Base-by-base conservation (phyloP, 441 rosid species). In the Croton setiger region DNA sequence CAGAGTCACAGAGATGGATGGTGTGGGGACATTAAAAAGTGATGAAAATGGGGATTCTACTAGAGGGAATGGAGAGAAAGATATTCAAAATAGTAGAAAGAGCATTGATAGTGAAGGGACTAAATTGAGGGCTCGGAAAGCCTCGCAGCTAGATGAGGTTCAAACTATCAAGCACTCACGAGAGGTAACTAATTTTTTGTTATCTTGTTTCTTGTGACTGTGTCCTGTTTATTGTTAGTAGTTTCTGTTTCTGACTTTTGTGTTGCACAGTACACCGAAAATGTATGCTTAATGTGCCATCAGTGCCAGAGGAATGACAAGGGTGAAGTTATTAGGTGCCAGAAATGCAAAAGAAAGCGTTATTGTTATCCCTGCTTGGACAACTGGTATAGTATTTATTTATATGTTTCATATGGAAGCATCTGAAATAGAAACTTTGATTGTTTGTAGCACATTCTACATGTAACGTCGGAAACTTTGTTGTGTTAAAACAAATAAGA, bases 251-350 rank as follows among this genome's bases (percentile, higher is more conserved):
- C 48, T 35, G 33, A 41, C n/a, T 63, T 57, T 66, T 73, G 59
- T 21, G 33, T 60, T 57, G 56, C 74, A 27, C 31, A 79, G 83
- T 72, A 62, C 23, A 72, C 60, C 6, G 70, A 51, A 13, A 75
- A 72, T 54, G 44, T 67, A 31, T 73, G 80, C 53, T 62, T 69
- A 48, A 85, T 74, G 82, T 93, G 98, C 72, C 96, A 93, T 76
- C 98, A 93, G 53, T 90, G 98, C 77, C 83, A 77, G 61, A 72
- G 88, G 68, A 88, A 78, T 64, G 94, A 93, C 65, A 89, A 80
- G 60, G 93, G 85, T 49, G 60, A 58, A 18, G 89, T 89, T 71
- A 89, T 83, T 61, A 69, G 88, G 47, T 93, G 97, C 81, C 60
- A 52, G 20, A 74, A 21, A 1, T 91, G 98, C 71, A 64, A 45